A percentile compares a stretch with the other conserved stretches of the same genome.
These are phyloP conservation scores for Scleromitrula shiraiana DNA, from an alignment of 2,329 filamentous ascomycete species.

Conservation along the genomic window DNA sequence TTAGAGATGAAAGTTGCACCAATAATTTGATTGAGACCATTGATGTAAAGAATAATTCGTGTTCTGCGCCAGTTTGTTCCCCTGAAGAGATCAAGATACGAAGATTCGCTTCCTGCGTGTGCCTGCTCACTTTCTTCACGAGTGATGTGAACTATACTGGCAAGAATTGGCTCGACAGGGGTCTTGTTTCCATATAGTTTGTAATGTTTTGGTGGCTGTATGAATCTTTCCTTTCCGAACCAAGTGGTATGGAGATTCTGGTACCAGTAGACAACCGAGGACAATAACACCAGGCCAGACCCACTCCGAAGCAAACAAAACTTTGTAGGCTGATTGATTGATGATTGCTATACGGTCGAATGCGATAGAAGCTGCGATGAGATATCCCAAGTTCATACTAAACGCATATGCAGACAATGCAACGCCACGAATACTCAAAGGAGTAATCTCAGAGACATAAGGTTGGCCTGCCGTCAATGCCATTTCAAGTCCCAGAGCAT, in stretches of 20 bases:
- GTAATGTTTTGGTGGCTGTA: background rate
- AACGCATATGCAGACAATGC: conserved; percentile 2
- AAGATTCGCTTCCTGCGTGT: background rate
- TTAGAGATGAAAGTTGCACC: conserved; percentile 1
- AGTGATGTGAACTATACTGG: background rate
- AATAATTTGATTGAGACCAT: conserved; percentile 3
- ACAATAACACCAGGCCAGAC: background rate
- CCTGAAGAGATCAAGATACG: background rate
- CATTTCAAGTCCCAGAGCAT: conserved; percentile 1
- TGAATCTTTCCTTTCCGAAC: background rate
- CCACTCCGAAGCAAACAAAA: background rate
- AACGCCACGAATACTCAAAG: conserved; percentile 1
- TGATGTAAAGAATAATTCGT: background rate
- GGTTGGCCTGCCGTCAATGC: background rate
- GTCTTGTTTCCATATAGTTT: background rate
- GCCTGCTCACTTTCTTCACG: background rate
- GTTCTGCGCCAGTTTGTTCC: conserved; percentile 2
- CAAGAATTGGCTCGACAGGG: background rate
- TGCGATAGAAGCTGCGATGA: conserved; percentile 1
- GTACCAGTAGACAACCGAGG: background rate
- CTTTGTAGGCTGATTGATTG: conserved; percentile 1
- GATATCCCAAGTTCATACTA: conserved; percentile 1
- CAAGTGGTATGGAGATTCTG: background rate
- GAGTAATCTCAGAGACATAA: conserved; percentile 1
- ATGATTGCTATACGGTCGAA: conserved; percentile 1